These are phyloP conservation scores for Periconia sp. DNA, from an alignment of 2,329 filamentous ascomycete species.

Conservation along the genomic window DNA sequence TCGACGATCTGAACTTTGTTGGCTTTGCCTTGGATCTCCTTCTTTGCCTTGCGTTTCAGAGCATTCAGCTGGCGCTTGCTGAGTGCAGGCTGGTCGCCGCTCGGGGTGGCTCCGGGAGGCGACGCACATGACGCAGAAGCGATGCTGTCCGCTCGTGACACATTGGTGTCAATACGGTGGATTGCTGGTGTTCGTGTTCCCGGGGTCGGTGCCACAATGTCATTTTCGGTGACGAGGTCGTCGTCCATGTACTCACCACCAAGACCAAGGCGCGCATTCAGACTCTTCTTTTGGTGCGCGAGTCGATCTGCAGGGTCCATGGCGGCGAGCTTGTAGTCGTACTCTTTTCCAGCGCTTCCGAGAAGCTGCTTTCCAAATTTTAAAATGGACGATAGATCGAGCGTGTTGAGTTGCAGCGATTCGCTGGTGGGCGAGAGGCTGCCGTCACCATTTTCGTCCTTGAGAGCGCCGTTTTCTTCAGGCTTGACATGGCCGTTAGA, in stretches of 20 bases:
- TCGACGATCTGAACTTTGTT: slow-evolving; percentile 92
- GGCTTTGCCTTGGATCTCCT: slow-evolving; percentile 84
- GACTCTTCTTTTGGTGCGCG: slow-evolving; percentile 86
- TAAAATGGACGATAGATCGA: slow-evolving; percentile 81
- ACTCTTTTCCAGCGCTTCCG: slow-evolving; percentile 78
- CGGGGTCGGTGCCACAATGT: slow-evolving; percentile 56
- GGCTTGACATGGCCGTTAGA: slow-evolving; percentile 60
- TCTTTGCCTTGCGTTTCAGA: slow-evolving; percentile 91
- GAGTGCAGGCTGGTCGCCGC: slow-evolving; percentile 60
- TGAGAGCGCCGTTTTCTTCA: slow-evolving; percentile 54
- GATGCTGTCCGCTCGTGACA: slow-evolving; percentile 53
- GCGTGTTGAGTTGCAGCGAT: slow-evolving; percentile 71
- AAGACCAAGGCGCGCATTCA: slow-evolving; percentile 81
- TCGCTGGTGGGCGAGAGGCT: slow-evolving; percentile 58
- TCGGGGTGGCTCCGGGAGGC: slow-evolving; percentile 52
- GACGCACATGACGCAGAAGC: slow-evolving; percentile 50
- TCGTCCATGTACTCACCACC: slow-evolving; percentile 85
- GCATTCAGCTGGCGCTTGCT: slow-evolving; percentile 95
- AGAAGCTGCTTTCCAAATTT: slow-evolving; percentile 84
- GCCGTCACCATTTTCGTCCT: slow-evolving; percentile 22
- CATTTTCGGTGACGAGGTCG: slow-evolving; percentile 73
- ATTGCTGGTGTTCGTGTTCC: slow-evolving; percentile 41
- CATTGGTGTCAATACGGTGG: slow-evolving; percentile 59
- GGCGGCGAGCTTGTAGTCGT: slow-evolving; percentile 82
- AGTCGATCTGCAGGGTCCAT: slow-evolving; percentile 83